Base-by-base conservation (phyloP, 495 filamentous ascomycete species). In the Ramalina intermedia region DNA sequence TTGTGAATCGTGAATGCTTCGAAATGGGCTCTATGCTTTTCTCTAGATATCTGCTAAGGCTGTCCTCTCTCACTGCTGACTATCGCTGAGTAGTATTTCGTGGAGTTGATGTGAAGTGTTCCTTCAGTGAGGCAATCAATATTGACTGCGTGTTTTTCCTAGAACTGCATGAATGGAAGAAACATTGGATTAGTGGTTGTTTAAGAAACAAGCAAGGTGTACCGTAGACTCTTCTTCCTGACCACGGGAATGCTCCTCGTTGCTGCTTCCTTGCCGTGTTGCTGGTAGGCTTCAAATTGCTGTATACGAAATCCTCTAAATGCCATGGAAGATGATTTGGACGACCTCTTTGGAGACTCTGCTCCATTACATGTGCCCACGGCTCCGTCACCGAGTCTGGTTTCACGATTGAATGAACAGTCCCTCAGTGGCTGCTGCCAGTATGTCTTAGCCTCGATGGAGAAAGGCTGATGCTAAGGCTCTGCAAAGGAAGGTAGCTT, bases 291-390 rank as follows among this genome's bases (percentile, higher is more conserved):
- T 26, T 44, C 23, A 20, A 21, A 9, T 6, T 6, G 5, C 17
- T 9, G 13, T 33, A 20, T 38, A 47, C 47, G 27, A 57, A 61
- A 54, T 56, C 52, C 29, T 33, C 12, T 9, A 11, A 29, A 73
- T 56, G 75, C 71, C 43, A 85, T 85, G 81, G 82, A 85, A 33
- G 75, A 84, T 57, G 69, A 73, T 20, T 70, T 84, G 50, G 78
- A 82, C 78, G 80, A 87, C 63, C 73, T 95, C 26, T 89, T 87
- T 61, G 84, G 81, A 21, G 85, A 88, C 63, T 67, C 72, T 41
- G 71, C 72, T 53, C 61, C 68, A 36, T 58, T 90, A 52, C 66
- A 71, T 21, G 55, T 78, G 23, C 66, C 76, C 18, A 61, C 68
- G 18, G 65, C 72, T 7, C 68, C 72, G 3, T 74, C 78, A 49